Evolutionary conservation across 768 basidiomycete species (phyloP), one percentile per base, ranked within the genome.

Genomic region (Chiua virens): DNA sequence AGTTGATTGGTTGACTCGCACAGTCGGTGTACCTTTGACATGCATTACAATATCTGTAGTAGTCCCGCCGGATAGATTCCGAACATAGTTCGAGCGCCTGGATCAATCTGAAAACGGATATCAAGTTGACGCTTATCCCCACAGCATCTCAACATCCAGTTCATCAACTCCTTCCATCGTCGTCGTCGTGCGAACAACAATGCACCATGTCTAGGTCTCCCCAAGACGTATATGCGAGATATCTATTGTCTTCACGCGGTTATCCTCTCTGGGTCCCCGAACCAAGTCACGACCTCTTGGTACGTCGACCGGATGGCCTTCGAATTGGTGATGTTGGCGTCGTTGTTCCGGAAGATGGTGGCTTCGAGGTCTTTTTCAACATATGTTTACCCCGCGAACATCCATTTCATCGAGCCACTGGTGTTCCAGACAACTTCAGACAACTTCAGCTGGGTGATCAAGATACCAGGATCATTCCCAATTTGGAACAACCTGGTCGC

Each of bases 301-400:
- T 50, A 30, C 58, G 63, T 27, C 58, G 58, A 28, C 47, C 25
- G 5, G 50, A 58, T 5, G 72, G 71, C 2, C 59, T 69, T 25
- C 59, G 47, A 22, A 69, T 73, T 20, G 73, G 73, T 4, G 72
- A 75, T 43, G 66, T 74, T 8, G 70, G 70, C 4, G 58, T 71
- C 18, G 46, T 74, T 14, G 61, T 50, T 0, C 57, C 64, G 1
- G 60, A 60, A 2, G 53, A 61, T 38, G 73, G 71, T 20, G 53
- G 56, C 11, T 30, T 30, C 11, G 8, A 13, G 6, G 30, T 30
- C 10, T 9, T 21, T 2, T 74, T 74, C 58, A 74, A 71, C 41
- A 64, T 73, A 5, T 68, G 64, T 32, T 48, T 70, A 5, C 63
- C 70, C 28, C 65, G 60, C 7, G 58, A 69, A 17, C 67, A 74